Base-by-base conservation (phyloP, 192 early-diverging fungal genomes). In the Lobosporangium transversale region DNA sequence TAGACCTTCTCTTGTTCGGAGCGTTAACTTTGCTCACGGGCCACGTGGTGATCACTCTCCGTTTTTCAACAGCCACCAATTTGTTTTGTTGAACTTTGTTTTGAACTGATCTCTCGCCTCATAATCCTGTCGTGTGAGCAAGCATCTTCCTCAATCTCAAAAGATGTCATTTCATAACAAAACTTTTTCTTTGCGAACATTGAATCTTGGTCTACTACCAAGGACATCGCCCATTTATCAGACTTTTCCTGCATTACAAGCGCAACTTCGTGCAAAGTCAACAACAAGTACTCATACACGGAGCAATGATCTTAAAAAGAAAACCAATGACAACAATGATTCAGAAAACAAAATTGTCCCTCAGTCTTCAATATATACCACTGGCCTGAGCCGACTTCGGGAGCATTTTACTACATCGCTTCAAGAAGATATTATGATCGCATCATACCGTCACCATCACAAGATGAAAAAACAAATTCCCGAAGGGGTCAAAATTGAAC, bases 341-440 rank as follows among this genome's bases (percentile, higher is more conserved):
- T 40, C 40, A 24, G 53, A 53, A 31, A 53, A 42, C 32, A 62
- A 43, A 18, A 31, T 33, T 15, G 26, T 71, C 17, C 42, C 70
- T 53, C 56, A 59, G 32, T 50, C 51, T 29, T 27, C 66, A 24
- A 64, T 58, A 52, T 62, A 70, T 60, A 80, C 78, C 55, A 70
- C 78, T 14, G 62, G 62, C 62, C 82, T 84, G 54, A 53, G 82
- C 29, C 85, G 94, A 27, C 86, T 95, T 7, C 86, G 86, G 54
- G 89, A 92, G 60, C 87, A 89, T 79, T 93, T 91, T 78, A 85
- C 86, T 70, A 83, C 88, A 56, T 89, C 89, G 12, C 58, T 96
- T 58, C 86, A 85, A 44, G 90, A 94, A 68, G 93, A 95, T 58
- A 63, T 94, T 17, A 85, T 91, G 79, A 81, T 91, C 53, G 73